phyloP scores from a whole-genome alignment of 2,329 filamentous ascomycete genomes.

The Xylaria sp. region DNA sequence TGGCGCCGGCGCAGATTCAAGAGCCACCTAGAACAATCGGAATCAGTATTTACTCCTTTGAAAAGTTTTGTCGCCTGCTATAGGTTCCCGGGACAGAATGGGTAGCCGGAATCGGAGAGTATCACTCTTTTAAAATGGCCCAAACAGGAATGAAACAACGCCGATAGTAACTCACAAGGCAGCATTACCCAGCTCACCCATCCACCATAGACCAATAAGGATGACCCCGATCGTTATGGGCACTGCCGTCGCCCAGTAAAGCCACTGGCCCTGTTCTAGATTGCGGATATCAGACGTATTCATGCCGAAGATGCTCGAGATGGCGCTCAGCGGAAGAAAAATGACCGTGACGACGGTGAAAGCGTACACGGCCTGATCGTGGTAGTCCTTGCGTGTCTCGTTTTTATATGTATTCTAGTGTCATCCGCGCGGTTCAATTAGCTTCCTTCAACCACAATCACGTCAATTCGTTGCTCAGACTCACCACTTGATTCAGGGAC shows the following conservation, averaged over 20 bases:
- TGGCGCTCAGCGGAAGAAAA: slow-evolving; percentile 46
- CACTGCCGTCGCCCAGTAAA: slow-evolving; percentile 56
- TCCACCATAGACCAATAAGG: slow-evolving; percentile 35
- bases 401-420: slow-evolving; percentile 32
- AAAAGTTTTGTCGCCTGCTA: too few species aligned
- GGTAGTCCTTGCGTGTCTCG: slow-evolving; percentile 33
- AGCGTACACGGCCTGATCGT: slow-evolving; percentile 36
- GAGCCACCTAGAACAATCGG: too few species aligned
- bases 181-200: slow-evolving; percentile 33
- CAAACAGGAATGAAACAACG: too few species aligned
- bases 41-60: too few species aligned
- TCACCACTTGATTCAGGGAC: slow-evolving; percentile 37
- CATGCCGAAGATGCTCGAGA: slow-evolving; percentile 54
- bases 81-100: too few species aligned
- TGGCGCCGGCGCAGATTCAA: background rate
- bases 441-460: background rate
- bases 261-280: slow-evolving; percentile 54
- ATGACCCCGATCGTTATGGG: slow-evolving; percentile 50
- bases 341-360: slow-evolving; percentile 50
- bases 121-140: too few species aligned
- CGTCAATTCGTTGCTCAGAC: background rate
- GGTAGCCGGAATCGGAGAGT: too few species aligned
- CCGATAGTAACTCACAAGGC: too few species aligned
- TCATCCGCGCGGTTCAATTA: background rate
- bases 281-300: slow-evolving; percentile 58